Evolutionary conservation across 1,139 yeast genomes (phyloP).

Genomic region (Candida sp.): DNA sequence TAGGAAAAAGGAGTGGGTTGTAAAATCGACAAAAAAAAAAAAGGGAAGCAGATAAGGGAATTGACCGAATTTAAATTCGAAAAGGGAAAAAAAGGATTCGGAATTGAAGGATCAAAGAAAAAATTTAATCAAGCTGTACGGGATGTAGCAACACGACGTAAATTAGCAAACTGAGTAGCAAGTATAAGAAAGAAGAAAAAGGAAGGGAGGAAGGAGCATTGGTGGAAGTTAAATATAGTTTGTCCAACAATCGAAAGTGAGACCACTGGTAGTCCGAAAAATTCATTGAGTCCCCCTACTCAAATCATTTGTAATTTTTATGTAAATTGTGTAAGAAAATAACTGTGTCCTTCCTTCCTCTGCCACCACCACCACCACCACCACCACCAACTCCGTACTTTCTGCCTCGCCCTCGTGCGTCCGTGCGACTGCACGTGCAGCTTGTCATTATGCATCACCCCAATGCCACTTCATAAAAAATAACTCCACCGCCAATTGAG

Average conservation of each 20-base stretch:
- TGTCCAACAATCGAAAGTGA: too few relatives aligned
- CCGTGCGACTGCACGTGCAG: too few relatives aligned
- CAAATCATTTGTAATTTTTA: constrained; percentile 1
- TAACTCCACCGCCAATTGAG: too few relatives aligned
- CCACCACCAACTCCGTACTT: too few relatives aligned
- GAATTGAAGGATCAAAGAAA: not conserved
- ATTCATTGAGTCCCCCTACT: not conserved
- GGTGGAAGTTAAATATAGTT: not conserved
- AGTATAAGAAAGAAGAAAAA: not conserved
- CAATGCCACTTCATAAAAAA: too few relatives aligned
- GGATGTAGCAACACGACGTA: not conserved
- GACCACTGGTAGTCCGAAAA: not conserved
- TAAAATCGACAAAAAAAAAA: not conserved
- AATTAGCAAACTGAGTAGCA: not conserved
- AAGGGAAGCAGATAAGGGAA: not conserved
- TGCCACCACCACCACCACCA: too few relatives aligned
- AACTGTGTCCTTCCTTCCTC: not conserved
- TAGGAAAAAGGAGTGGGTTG: not conserved
- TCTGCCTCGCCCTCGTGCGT: too few relatives aligned
- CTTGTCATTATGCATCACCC: too few relatives aligned
- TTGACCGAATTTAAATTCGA: not conserved
- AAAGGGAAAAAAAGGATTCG: too few relatives aligned
- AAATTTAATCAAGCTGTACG: too few relatives aligned
- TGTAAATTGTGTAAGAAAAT: not conserved
- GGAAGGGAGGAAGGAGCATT: not conserved